These are phyloP conservation scores for Eleusine coracana DNA, from an alignment of 176 grass and related monocot genomes.

Conservation along the genomic window DNA sequence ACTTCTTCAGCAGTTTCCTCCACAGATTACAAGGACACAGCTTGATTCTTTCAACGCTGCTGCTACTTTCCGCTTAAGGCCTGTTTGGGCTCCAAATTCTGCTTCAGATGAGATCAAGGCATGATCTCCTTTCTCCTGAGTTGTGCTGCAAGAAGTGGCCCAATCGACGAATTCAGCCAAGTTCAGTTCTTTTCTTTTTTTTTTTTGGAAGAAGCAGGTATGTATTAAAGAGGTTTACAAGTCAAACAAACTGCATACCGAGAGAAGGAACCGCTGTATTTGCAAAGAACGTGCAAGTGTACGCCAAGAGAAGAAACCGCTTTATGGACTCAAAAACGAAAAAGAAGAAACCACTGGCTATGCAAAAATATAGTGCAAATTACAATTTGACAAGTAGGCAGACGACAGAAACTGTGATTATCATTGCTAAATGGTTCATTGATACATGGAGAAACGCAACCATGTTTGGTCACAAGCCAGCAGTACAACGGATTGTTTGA, in stretches of 20 bases:
- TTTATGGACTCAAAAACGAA: too few species aligned
- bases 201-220: background rate
- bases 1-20: background rate
- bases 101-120: background rate
- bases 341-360: too few species aligned
- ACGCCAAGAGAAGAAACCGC: too few species aligned
- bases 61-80: background rate
- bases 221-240: background rate
- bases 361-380: too few species aligned
- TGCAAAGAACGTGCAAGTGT: background rate
- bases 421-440: background rate
- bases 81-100: background rate
- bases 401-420: background rate
- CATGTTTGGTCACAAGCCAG: background rate
- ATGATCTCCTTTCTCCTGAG: background rate
- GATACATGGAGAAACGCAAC: background rate
- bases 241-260: background rate
- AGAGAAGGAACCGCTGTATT: background rate
- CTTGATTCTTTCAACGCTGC: background rate
- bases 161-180: background rate
- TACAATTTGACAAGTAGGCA: background rate
- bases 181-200: background rate
- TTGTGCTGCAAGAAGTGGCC: background rate
- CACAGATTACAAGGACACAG: background rate
- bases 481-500: background rate